These are phyloP conservation scores for Rhodotorula graminis DNA, from an alignment of 768 basidiomycete species.

Conservation along the genomic window DNA sequence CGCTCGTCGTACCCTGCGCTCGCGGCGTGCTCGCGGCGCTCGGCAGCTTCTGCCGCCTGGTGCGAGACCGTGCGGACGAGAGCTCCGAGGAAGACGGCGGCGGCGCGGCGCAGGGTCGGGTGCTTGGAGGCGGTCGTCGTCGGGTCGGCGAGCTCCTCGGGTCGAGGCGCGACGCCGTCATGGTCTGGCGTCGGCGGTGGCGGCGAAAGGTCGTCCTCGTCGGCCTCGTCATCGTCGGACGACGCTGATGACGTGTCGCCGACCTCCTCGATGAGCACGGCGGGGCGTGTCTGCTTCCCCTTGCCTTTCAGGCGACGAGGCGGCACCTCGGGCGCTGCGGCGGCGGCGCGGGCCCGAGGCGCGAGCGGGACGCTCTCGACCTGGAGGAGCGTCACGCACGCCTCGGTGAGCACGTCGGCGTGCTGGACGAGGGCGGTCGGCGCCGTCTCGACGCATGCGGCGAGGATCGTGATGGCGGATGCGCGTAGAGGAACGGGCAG, in stretches of 20 bases:
- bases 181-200: background rate
- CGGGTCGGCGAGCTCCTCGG: slow-evolving; percentile 54
- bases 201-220: too few species aligned
- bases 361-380: slow-evolving; percentile 44
- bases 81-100: slow-evolving; percentile 71
- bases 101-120: slow-evolving; percentile 76
- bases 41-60: slow-evolving; percentile 49
- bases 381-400: slow-evolving; percentile 68
- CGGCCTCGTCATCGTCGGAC: background rate
- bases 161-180: background rate
- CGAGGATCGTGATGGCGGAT: slow-evolving; percentile 65
- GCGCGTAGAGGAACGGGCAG: slow-evolving; percentile 69
- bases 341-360: background rate
- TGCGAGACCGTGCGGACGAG: slow-evolving; percentile 60
- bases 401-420: slow-evolving; percentile 58
- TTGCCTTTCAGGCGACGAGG: background rate
- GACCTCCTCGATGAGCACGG: slow-evolving; percentile 33
- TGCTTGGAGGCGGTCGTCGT: slow-evolving; percentile 60
- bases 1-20: background rate
- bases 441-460: slow-evolving; percentile 63
- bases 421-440: slow-evolving; percentile 63
- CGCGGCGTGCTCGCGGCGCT: background rate
- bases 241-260: background rate
- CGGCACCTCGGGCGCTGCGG: background rate
- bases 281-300: slow-evolving; percentile 54